These are phyloP conservation scores for Thalassiosira exigua DNA, from an alignment of 352 stramenopile species.

Conservation along the genomic window DNA sequence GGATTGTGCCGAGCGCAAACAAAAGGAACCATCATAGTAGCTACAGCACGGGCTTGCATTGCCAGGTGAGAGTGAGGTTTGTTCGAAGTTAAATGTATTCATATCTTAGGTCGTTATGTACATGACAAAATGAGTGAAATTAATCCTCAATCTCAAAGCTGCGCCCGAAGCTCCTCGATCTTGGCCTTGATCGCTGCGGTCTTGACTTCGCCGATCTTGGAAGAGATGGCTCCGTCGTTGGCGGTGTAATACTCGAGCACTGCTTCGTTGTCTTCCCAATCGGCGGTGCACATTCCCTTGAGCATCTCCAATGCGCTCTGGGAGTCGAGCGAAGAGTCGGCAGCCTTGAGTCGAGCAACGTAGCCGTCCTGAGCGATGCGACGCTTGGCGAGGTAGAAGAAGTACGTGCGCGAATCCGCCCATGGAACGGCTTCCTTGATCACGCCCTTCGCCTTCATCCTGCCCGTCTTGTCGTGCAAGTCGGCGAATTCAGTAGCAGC, in stretches of 20 bases:
- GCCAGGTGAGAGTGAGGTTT: too few species aligned
- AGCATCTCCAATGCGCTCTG: conserved; percentile 70
- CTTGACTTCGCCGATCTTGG: conserved; percentile 77
- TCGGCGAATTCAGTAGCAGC: conserved; percentile 99
- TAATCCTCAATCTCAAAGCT: too few species aligned
- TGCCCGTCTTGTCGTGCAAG: conserved; percentile 97
- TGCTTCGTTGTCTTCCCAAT: conserved; percentile 82
- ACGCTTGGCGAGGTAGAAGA: conserved; percentile 98
- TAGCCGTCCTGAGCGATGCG: conserved; percentile 93
- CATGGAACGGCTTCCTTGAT: conserved; percentile 97
- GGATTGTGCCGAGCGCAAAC: too few species aligned
- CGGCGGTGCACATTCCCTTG: conserved; percentile 68
- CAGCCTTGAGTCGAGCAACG: conserved; percentile 79
- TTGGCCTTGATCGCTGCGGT: conserved; percentile 67
- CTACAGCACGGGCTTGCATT: too few species aligned
- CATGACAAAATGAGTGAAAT: too few species aligned
- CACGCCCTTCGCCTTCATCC: conserved; percentile 99
- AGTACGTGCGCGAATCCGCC: conserved; percentile 94
- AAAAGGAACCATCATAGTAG: too few species aligned
- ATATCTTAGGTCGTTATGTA: too few species aligned
- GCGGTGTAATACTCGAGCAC: conserved; percentile 74
- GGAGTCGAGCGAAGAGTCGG: conserved; percentile 68
- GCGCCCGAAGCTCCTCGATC: conserved; percentile 78
- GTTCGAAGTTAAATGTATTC: too few species aligned
- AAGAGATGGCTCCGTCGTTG: conserved; percentile 60